These are phyloP conservation scores for Phylloboletellus chloephorus DNA, from an alignment of 1,284 basidiomycete genomes.

Conservation along the genomic window DNA sequence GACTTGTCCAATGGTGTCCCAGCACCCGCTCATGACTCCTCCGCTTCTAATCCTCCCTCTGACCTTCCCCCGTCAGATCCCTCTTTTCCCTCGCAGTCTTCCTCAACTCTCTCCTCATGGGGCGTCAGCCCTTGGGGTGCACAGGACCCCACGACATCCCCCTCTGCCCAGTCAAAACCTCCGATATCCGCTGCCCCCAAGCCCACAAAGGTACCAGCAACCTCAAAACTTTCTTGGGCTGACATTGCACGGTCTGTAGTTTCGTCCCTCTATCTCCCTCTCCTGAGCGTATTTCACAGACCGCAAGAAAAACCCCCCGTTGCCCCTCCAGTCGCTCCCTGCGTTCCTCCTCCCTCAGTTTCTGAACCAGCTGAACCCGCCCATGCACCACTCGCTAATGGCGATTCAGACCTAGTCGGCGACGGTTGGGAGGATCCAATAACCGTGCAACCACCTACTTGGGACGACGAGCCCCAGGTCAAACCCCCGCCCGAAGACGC, in stretches of 20 bases:
- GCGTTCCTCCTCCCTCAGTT: slow-evolving; percentile 19
- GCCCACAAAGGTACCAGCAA: slow-evolving; percentile 54
- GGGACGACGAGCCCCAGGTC: slow-evolving; percentile 64
- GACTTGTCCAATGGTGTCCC: slow-evolving; percentile 16
- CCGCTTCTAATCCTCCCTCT: slow-evolving; percentile 5
- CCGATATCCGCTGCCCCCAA: slow-evolving; percentile 26
- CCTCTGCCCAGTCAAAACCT: slow-evolving; percentile 22
- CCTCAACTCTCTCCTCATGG: slow-evolving; percentile 22
- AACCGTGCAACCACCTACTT: slow-evolving; percentile 62
- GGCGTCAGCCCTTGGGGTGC: slow-evolving; percentile 23
- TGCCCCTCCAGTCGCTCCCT: slow-evolving; percentile 22
- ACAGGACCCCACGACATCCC: slow-evolving; percentile 23
- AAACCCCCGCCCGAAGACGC: slow-evolving; percentile 39
- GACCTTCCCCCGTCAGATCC: slow-evolving; percentile 16
- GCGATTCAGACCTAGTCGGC: slow-evolving; percentile 35
- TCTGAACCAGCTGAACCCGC: slow-evolving; percentile 26
- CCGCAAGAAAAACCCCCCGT: slow-evolving; percentile 27
- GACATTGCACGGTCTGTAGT: slow-evolving; percentile 63
- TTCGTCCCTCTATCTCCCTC: slow-evolving; percentile 1
- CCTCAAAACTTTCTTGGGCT: slow-evolving; percentile 74
- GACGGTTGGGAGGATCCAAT: slow-evolving; percentile 70
- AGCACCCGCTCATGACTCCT: slow-evolving; percentile 13
- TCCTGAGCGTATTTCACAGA: slow-evolving; percentile 28
- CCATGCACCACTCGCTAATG: slow-evolving; percentile 27
- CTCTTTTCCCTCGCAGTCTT: slow-evolving; percentile 7